Conservation (phyloP, 2,329 filamentous ascomycete species). For the Cladosporium sp. region DNA sequence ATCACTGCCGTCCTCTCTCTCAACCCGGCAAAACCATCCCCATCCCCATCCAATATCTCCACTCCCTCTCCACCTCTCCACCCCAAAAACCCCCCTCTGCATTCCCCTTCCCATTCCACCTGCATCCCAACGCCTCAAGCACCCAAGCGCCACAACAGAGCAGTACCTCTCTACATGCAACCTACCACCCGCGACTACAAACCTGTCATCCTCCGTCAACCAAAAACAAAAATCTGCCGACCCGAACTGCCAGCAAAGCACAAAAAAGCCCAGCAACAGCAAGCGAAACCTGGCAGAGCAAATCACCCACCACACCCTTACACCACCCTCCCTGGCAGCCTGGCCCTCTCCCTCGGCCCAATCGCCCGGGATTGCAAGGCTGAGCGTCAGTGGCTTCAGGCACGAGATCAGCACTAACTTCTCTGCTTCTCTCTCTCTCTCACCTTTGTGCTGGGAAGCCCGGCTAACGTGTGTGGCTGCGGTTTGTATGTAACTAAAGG, state of each 20-base stretch:
- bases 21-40: too few species aligned
- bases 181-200: not conserved
- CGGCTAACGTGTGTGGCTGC: too few species aligned
- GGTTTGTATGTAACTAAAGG: too few species aligned
- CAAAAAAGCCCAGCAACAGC: conserved; percentile 10
- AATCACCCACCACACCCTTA: too few species aligned
- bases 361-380: conserved; percentile 10
- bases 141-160: too few species aligned
- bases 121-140: not conserved
- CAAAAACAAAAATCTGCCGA: not conserved
- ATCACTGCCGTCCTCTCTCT: not conserved
- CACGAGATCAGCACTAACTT: conserved; percentile 7
- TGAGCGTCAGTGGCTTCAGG: conserved; percentile 16
- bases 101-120: not conserved
- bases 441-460: too few species aligned
- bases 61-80: not conserved
- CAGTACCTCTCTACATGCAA: not conserved
- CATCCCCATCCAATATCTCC: too few species aligned
- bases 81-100: not conserved
- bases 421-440: too few species aligned
- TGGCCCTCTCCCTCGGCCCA: conserved; percentile 17
- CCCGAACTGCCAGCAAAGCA: too few species aligned
- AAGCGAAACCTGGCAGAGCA: too few species aligned
- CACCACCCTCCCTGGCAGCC: too few species aligned
- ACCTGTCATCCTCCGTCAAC: too few species aligned